Conservation (phyloP, 208 protist genomes). For the Leishmania major region DNA sequence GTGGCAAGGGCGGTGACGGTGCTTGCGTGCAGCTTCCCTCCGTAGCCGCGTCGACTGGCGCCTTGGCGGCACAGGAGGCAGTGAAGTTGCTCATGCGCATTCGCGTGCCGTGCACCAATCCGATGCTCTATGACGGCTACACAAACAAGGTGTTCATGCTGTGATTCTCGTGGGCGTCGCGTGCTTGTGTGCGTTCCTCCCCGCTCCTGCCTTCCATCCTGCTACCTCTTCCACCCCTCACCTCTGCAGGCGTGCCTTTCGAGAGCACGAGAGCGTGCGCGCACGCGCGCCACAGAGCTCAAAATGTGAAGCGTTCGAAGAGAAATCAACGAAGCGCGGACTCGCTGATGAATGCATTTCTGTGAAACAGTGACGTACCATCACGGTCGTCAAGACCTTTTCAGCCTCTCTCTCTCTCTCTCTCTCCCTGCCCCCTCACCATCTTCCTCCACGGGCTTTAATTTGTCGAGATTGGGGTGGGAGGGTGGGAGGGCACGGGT, state of each 20-base stretch:
- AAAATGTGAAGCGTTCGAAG: neutral
- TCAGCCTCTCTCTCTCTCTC: neutral
- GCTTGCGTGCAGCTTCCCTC: slow-evolving; percentile 88
- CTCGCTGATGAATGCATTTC: neutral
- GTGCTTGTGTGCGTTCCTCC: slow-evolving; percentile 1
- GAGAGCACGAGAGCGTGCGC: neutral
- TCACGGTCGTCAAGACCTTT: neutral
- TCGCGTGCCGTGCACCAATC: slow-evolving; percentile 85
- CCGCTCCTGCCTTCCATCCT: neutral
- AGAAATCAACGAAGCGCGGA: neutral
- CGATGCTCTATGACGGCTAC: slow-evolving; percentile 94
- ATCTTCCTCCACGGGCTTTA: neutral
- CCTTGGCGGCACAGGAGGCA: slow-evolving; percentile 94
- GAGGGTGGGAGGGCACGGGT: neutral
- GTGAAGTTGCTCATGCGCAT: slow-evolving; percentile 96
- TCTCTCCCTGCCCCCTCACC: neutral
- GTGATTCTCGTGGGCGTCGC: neutral
- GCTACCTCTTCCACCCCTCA: neutral
- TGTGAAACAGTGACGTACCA: neutral
- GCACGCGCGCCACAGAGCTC: neutral
- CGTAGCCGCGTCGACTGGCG: slow-evolving; percentile 92
- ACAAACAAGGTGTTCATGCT: slow-evolving; percentile 30
- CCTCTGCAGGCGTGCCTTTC: neutral
- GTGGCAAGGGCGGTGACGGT: neutral
- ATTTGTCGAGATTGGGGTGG: neutral